Conservation (phyloP, 2,329 filamentous ascomycete genomes). For the Scedosporium minutisporum region DNA sequence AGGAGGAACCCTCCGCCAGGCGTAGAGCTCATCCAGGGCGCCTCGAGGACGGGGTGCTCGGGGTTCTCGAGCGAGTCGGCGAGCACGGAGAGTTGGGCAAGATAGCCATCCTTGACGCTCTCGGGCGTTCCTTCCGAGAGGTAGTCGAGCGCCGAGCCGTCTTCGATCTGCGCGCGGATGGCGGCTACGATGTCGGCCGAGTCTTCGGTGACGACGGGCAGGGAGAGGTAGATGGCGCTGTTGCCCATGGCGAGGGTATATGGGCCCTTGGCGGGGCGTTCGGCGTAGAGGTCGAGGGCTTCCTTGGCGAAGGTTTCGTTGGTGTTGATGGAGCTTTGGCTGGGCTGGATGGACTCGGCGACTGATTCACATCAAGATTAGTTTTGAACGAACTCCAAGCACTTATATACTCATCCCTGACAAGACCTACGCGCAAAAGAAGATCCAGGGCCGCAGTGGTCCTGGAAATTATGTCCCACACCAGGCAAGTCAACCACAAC, state of each 20-base stretch:
- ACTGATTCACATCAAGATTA: background rate
- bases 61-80: constrained; percentile 18
- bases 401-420: background rate
- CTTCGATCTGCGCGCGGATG: constrained; percentile 15
- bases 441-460: constrained; percentile 32
- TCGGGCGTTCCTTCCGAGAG: constrained; percentile 12
- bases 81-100: constrained; percentile 16
- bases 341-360: background rate
- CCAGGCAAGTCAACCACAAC: constrained; percentile 39
- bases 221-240: constrained; percentile 19
- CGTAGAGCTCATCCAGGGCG: constrained; percentile 17
- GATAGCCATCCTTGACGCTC: constrained; percentile 16
- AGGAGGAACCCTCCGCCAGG: constrained; percentile 16
- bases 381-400: background rate
- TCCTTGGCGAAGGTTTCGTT: constrained; percentile 12
- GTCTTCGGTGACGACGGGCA: constrained; percentile 15
- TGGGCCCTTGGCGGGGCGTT: constrained; percentile 22
- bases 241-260: constrained; percentile 25
- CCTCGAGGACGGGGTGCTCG: constrained; percentile 19
- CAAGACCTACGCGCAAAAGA: constrained; percentile 10
- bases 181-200: constrained; percentile 14
- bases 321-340: background rate
- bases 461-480: constrained; percentile 48
- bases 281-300: constrained; percentile 19
- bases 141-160: constrained; percentile 12